Conservation (phyloP, 495 filamentous ascomycete species). For the Trichoderma erinaceum region DNA sequence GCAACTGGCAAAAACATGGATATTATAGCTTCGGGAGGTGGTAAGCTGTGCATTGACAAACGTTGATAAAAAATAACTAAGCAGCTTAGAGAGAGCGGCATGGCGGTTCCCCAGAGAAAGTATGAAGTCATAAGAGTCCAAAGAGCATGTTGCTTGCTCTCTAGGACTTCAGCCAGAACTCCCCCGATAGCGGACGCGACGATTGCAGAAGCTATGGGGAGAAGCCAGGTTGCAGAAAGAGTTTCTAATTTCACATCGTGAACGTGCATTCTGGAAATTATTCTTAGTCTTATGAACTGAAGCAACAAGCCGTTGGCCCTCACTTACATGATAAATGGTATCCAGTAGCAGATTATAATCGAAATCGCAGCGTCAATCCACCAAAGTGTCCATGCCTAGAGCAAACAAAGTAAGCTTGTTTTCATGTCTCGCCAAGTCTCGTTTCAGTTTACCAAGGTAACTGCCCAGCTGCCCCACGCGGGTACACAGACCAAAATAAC, state of each 20-base stretch:
- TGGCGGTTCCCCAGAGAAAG: slow-evolving; percentile 53
- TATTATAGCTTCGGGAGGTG: slow-evolving; percentile 53
- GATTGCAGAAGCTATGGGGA: slow-evolving; percentile 54
- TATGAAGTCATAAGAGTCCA: slow-evolving; percentile 52
- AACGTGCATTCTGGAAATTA: slow-evolving; percentile 17
- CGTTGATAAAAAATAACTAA: slow-evolving; percentile 57
- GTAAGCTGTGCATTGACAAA: slow-evolving; percentile 50
- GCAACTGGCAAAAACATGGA: slow-evolving; percentile 57
- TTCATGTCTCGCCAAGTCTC: slow-evolving; percentile 19
- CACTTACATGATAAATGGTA: slow-evolving; percentile 46
- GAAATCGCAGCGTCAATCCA: slow-evolving; percentile 50
- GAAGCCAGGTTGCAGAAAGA: slow-evolving; percentile 56
- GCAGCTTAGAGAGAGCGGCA: slow-evolving; percentile 49
- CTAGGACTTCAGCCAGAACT: slow-evolving; percentile 48
- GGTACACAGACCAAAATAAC: neutral
- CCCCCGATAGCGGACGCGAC: slow-evolving; percentile 54
- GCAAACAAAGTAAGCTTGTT: slow-evolving; percentile 15
- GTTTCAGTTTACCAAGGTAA: slow-evolving; percentile 15
- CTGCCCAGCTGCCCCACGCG: neutral
- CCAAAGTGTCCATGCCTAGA: slow-evolving; percentile 50
- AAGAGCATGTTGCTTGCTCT: slow-evolving; percentile 46
- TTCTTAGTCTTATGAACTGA: neutral
- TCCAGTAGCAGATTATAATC: slow-evolving; percentile 40
- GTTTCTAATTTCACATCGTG: slow-evolving; percentile 25
- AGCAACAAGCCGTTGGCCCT: slow-evolving; percentile 11